Evolutionary conservation across 805 yeast species (phyloP).

Genomic region (Cyberlindnera xishuangbannaensis): DNA sequence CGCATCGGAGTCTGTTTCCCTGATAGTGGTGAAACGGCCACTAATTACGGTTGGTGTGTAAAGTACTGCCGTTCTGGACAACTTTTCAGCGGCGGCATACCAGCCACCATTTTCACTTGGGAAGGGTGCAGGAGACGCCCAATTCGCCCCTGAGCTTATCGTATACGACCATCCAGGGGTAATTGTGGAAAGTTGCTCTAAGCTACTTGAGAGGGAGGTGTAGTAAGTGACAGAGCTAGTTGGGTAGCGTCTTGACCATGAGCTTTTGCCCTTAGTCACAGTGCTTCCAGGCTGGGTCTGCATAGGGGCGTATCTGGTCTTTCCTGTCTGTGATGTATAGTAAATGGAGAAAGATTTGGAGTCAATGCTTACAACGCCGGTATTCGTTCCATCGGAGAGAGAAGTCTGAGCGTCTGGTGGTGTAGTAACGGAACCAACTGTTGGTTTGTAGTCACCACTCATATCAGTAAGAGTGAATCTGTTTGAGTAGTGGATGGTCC

Average conservation of each 20-base stretch:
- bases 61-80: constrained; percentile 12
- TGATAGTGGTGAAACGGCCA: not conserved
- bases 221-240: constrained; percentile 64
- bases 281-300: constrained; percentile 77
- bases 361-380: constrained; percentile 37
- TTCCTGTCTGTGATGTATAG: constrained; percentile 75
- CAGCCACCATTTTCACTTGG: constrained; percentile 56
- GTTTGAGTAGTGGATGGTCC: constrained; percentile 60
- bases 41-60: constrained; percentile 3
- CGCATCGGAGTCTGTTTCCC: not conserved
- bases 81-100: constrained; percentile 57
- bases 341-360: constrained; percentile 58
- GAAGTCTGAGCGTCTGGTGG: constrained; percentile 38
- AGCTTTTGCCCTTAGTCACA: constrained; percentile 47
- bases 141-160: constrained; percentile 55
- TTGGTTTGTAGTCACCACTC: constrained; percentile 51
- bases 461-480: constrained; percentile 64
- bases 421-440: constrained; percentile 41
- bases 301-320: constrained; percentile 84
- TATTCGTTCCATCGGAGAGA: constrained; percentile 29
- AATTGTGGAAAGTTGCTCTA: constrained; percentile 49
- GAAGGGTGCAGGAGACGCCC: constrained; percentile 64
- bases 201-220: constrained; percentile 32
- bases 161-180: constrained; percentile 86
- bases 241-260: constrained; percentile 62